Conservation (phyloP, 78 protist species). For the Blattamonas nauphoetae region DNA sequence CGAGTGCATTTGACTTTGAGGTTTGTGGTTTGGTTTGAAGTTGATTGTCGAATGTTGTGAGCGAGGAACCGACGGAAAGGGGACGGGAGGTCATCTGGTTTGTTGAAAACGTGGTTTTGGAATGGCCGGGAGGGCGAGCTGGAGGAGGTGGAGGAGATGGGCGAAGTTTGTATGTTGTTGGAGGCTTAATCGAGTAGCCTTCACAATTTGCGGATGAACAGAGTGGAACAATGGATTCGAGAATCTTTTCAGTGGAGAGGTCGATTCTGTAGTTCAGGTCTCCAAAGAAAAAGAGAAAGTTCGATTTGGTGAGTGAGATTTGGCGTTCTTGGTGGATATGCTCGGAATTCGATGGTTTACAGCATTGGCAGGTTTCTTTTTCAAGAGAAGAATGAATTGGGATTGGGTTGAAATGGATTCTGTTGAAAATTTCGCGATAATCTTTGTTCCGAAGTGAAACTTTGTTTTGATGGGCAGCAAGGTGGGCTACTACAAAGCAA, state of each 20-base stretch:
- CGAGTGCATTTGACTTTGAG: background rate
- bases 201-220: too few species aligned
- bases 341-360: background rate
- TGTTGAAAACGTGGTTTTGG: too few species aligned
- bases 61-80: background rate
- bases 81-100: too few species aligned
- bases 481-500: constrained; percentile 63
- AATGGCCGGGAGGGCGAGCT: background rate
- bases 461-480: constrained; percentile 80
- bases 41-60: background rate
- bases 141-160: background rate
- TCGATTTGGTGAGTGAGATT: background rate
- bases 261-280: background rate
- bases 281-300: background rate
- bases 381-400: background rate
- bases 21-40: background rate
- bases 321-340: background rate
- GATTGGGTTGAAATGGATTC: background rate
- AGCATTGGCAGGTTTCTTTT: background rate
- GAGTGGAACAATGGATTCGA: background rate
- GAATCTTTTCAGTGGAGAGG: background rate
- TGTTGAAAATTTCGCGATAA: constrained; percentile 3
- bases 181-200: background rate
- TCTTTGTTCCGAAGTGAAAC: constrained; percentile 44
- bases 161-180: background rate